Evolutionary conservation across 192 early-diverging fungal species (phyloP).

Genomic region (Linnemannia zychae): DNA sequence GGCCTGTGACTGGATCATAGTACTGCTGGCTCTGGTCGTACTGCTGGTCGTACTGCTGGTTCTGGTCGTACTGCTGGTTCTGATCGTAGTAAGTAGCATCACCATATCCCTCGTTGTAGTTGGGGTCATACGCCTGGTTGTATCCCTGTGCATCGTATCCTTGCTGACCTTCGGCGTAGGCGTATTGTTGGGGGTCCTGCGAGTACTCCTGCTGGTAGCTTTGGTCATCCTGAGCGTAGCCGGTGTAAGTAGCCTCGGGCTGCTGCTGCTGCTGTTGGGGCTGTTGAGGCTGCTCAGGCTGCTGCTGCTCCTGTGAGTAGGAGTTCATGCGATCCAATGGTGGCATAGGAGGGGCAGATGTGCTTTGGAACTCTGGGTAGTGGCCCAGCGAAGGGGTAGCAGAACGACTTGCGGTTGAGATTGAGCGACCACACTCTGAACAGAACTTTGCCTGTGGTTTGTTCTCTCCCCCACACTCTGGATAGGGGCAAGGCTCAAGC

Average conservation of each 20-base stretch:
- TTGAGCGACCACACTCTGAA: slow-evolving; percentile 68
- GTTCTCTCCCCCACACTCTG: slow-evolving; percentile 66
- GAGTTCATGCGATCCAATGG: slow-evolving; percentile 41
- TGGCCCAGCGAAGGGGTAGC: slow-evolving; percentile 55
- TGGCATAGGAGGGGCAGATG: slow-evolving; percentile 28
- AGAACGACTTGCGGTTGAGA: slow-evolving; percentile 54
- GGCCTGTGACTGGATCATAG: slow-evolving; percentile 32
- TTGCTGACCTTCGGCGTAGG: not conserved
- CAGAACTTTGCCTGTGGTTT: slow-evolving; percentile 70
- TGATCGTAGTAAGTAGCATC: slow-evolving; percentile 43
- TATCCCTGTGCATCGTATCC: slow-evolving; percentile 24
- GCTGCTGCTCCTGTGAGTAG: slow-evolving; percentile 30
- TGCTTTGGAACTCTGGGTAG: slow-evolving; percentile 25
- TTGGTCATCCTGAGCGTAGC: slow-evolving; percentile 15
- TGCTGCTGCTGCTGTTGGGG: slow-evolving; percentile 4
- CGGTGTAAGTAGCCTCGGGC: not conserved
- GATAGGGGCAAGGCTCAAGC: slow-evolving; percentile 59
- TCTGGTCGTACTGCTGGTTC: slow-evolving; percentile 7
- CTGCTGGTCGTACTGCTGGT: slow-evolving; percentile 9
- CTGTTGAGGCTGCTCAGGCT: slow-evolving; percentile 13
- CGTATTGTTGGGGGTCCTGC: slow-evolving; percentile 27
- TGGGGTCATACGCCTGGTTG: slow-evolving; percentile 30
- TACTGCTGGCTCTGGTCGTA: slow-evolving; percentile 16
- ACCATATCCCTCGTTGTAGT: slow-evolving; percentile 34
- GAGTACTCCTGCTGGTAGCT: not conserved